Percentiles rank a stretch among this genome's conserved stretches.
Conservation (phyloP, 1,139 yeast genomes). For the Geotrichum fermentans region DNA sequence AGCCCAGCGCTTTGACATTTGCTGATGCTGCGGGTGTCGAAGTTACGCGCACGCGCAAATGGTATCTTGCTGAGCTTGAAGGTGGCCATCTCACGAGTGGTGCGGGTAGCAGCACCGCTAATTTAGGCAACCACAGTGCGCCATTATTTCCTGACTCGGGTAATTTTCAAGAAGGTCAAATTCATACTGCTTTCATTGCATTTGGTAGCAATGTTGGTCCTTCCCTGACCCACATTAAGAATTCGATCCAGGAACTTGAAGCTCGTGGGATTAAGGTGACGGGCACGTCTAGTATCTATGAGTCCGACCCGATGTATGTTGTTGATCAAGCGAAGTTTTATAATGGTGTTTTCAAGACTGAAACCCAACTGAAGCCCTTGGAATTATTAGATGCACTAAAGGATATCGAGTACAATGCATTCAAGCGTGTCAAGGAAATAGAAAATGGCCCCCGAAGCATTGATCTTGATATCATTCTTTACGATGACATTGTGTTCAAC, state of each 20-base stretch:
- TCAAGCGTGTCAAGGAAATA: slow-evolving; percentile 68
- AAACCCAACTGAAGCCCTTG: slow-evolving; percentile 54
- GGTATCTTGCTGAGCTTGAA: slow-evolving; percentile 30
- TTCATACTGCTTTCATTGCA: slow-evolving; percentile 67
- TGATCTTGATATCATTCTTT: slow-evolving; percentile 80
- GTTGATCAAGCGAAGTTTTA: slow-evolving; percentile 74
- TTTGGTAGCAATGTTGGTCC: slow-evolving; percentile 87
- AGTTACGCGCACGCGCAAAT: slow-evolving; percentile 47
- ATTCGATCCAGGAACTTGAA: slow-evolving; percentile 52
- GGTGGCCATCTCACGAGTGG: slow-evolving; percentile 9
- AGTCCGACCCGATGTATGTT: slow-evolving; percentile 89
- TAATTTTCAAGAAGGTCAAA: slow-evolving; percentile 15
- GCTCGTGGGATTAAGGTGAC: slow-evolving; percentile 45
- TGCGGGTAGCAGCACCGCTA: not conserved
- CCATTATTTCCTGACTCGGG: slow-evolving; percentile 12
- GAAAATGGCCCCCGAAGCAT: slow-evolving; percentile 90
- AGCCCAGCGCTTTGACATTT: slow-evolving; percentile 82
- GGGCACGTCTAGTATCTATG: slow-evolving; percentile 71
- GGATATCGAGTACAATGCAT: slow-evolving; percentile 65
- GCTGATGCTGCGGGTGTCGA: slow-evolving; percentile 91
- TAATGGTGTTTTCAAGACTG: slow-evolving; percentile 75
- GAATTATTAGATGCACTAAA: slow-evolving; percentile 60
- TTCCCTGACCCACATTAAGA: slow-evolving; percentile 54
- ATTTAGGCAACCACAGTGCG: not conserved
- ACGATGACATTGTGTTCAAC: slow-evolving; percentile 54